A percentile compares a stretch with the other conserved stretches of the same genome.
phyloP scores from a whole-genome alignment of 306 rosid genomes.

The Benincasa hispida region DNA sequence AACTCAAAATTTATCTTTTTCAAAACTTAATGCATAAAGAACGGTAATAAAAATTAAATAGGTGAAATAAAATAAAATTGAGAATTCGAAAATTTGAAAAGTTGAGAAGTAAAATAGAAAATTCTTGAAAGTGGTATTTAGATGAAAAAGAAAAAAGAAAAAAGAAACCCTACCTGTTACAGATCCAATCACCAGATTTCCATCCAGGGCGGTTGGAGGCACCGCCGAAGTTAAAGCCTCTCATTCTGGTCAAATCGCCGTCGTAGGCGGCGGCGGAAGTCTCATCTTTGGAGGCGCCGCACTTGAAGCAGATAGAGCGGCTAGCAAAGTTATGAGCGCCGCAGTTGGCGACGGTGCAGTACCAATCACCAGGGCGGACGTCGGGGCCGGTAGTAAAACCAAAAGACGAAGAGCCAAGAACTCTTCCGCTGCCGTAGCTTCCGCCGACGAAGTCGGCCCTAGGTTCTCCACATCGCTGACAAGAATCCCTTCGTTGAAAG shows the following conservation, averaged over 20 bases:
- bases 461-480: constrained; percentile 66
- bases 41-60: too few relatives aligned
- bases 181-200: constrained; percentile 95
- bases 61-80: too few relatives aligned
- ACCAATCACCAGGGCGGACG: constrained; percentile 89
- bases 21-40: too few relatives aligned
- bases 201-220: constrained; percentile 60
- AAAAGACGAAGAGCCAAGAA: constrained; percentile 34
- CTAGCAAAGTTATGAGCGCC: constrained; percentile 91
- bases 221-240: constrained; percentile 23
- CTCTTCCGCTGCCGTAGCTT: constrained; percentile 16
- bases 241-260: constrained; percentile 32
- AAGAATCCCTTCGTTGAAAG: constrained; percentile 77
- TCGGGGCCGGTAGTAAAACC: constrained; percentile 75
- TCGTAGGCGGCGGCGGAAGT: constrained; percentile 27
- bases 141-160: neutral
- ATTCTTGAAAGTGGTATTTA: neutral
- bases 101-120: neutral
- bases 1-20: too few relatives aligned
- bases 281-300: constrained; percentile 71
- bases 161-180: constrained; percentile 36
- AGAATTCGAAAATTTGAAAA: neutral
- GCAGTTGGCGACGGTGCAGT: constrained; percentile 62
- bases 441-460: constrained; percentile 28
- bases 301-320: constrained; percentile 87